Conservation (phyloP, 306 rosid species). For the Vigna mungo region DNA sequence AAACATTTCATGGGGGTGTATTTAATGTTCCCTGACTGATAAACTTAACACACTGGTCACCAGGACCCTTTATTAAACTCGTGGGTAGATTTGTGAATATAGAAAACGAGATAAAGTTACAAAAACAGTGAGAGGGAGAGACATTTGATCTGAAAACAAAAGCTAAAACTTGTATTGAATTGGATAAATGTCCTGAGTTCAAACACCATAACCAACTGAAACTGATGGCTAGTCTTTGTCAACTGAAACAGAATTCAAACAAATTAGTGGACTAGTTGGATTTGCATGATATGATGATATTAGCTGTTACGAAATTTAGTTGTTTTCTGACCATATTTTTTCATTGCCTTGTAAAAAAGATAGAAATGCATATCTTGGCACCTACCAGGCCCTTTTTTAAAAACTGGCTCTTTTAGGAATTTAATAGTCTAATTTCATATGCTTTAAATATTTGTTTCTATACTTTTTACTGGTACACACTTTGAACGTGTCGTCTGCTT, state of each 20-base stretch:
- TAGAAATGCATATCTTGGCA: slow-evolving; percentile 14
- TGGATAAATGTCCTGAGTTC: background rate
- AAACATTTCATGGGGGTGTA: slow-evolving; percentile 4
- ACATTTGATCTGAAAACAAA: background rate
- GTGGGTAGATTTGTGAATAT: background rate
- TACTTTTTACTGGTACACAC: background rate
- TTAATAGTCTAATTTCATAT: background rate
- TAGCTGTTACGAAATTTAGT: background rate
- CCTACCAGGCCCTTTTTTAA: slow-evolving; percentile 5
- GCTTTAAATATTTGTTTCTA: slow-evolving; percentile 27
- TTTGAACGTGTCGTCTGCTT: slow-evolving; percentile 17
- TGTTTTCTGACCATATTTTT: slow-evolving; percentile 2
- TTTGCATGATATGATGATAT: background rate
- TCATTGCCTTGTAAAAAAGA: slow-evolving; percentile 4
- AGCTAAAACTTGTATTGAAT: background rate
- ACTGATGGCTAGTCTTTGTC: background rate
- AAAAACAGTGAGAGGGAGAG: background rate
- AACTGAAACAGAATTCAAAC: background rate
- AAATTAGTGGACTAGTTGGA: background rate
- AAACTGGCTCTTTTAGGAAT: background rate
- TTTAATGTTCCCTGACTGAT: background rate
- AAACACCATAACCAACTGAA: background rate
- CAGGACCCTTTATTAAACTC: background rate
- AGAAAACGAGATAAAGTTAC: background rate
- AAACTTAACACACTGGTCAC: background rate